Evolutionary conservation across 2,329 filamentous ascomycete species (phyloP), one percentile per base, ranked within the genome.

Genomic region (Monosporascus sp.): DNA sequence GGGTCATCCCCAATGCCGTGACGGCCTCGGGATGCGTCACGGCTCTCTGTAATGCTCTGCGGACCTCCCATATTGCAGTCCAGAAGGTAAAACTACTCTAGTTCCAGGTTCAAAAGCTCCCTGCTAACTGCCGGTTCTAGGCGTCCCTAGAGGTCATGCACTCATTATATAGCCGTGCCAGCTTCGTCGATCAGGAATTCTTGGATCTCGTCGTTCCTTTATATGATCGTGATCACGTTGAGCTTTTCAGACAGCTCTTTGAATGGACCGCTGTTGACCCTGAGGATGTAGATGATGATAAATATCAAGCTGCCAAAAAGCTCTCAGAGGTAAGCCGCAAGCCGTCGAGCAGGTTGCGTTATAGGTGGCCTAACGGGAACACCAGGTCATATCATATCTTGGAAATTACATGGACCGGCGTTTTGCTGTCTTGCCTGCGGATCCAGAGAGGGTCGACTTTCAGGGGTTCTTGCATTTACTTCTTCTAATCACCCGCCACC

Each of bases 301-400:
- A 91, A 67, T 97, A 99, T 68, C 85, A 90, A 52, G 85, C 97
- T 61, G 85, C 89, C 41, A 97, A 97, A 74, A 97, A 96, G 71
- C 83, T 97, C 47, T 91, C 92, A 1, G 94, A 99, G 81, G 89
- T 91, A 78, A 60, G 73, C 22, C 40, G 40, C 11, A 20, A 43
- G 9, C 40, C 9, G 7, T 5, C 40, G 24, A 35, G 47, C 47
- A 7, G 48, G 37, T 31, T 37, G 38, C 37, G 41, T 59, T 56
- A 56, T 56, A 49, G 11, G 22, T 51, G 14, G 41, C 20, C 47
- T 59, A 43, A 43, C 40, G 16, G 17, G 22, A 7, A 46, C 17
- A 26, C 22, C 26, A 94, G 89, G 84, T 96, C 75, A 77, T 97
- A 9, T 93, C 92, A 24, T 89, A 89, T 63, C 77, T 97, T 17